phyloP scores from a whole-genome alignment of 1,139 yeast species.

The Suhomyces panamericanus region DNA sequence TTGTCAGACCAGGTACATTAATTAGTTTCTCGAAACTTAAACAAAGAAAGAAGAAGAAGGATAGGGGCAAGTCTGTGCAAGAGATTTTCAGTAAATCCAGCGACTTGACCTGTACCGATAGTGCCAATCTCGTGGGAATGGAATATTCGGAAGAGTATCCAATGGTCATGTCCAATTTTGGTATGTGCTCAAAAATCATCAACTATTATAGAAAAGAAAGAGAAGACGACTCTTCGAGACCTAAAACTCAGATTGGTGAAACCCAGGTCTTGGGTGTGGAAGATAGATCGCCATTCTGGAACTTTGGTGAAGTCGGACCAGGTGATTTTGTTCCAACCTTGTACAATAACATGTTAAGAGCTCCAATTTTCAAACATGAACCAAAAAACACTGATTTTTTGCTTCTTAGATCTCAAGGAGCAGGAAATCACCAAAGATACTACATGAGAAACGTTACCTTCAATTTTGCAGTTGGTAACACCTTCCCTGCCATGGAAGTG shows the following conservation, averaged over 20 bases:
- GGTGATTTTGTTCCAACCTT: slow-evolving; percentile 93
- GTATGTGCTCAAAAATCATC: slow-evolving; percentile 93
- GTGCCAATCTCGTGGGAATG: slow-evolving; percentile 71
- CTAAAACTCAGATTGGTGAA: slow-evolving; percentile 88
- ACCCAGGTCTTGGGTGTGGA: slow-evolving; percentile 94
- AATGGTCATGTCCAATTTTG: slow-evolving; percentile 77
- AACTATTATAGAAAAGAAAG: slow-evolving; percentile 86
- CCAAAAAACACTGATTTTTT: slow-evolving; percentile 77
- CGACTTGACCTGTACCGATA: slow-evolving; percentile 83
- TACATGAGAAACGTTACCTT: slow-evolving; percentile 66
- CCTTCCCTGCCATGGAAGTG: slow-evolving; percentile 88
- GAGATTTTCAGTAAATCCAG: slow-evolving; percentile 70
- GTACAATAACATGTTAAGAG: slow-evolving; percentile 87
- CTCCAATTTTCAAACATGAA: slow-evolving; percentile 91
- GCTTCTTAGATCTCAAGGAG: slow-evolving; percentile 77
- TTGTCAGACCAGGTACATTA: slow-evolving; percentile 73
- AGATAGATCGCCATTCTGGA: slow-evolving; percentile 97
- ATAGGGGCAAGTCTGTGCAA: slow-evolving; percentile 75
- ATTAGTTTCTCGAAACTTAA: slow-evolving; percentile 76
- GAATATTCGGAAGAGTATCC: slow-evolving; percentile 95
- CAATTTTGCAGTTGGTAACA: slow-evolving; percentile 86
- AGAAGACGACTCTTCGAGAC: slow-evolving; percentile 82
- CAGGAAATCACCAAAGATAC: slow-evolving; percentile 57
- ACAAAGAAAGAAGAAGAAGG: slow-evolving; percentile 84
- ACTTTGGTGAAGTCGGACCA: slow-evolving; percentile 93